These are phyloP conservation scores for Metschnikowia arizonensis DNA, from an alignment of 805 yeast genomes.

Conservation along the genomic window DNA sequence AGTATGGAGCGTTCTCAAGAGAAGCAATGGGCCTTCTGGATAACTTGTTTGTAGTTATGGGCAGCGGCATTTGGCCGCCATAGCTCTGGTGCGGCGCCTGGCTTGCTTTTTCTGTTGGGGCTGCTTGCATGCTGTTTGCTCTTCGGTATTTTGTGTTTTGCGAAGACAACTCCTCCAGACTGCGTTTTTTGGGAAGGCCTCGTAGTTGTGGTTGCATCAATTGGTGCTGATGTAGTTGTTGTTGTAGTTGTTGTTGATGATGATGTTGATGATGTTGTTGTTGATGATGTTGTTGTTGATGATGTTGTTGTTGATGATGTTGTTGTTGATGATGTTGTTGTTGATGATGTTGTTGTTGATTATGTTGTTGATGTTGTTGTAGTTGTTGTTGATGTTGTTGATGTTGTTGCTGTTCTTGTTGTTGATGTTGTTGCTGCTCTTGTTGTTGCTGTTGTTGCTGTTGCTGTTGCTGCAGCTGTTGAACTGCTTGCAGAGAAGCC, in stretches of 20 bases:
- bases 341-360: slow-evolving; percentile 5
- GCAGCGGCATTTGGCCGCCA: not conserved
- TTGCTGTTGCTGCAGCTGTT: slow-evolving; percentile 7
- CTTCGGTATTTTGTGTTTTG: not conserved
- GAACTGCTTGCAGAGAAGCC: slow-evolving; percentile 3
- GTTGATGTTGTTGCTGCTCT: slow-evolving; percentile 6
- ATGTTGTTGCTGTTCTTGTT: slow-evolving; percentile 7
- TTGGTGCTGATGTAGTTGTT: not conserved
- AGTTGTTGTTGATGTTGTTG: slow-evolving; percentile 5
- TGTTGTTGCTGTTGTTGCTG: slow-evolving; percentile 4
- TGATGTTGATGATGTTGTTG: slow-evolving; percentile 1
- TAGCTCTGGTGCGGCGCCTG: slow-evolving; percentile 9
- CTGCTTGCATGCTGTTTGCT: slow-evolving; percentile 2
- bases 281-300: slow-evolving; percentile 6
- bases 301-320: not conserved
- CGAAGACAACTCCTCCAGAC: not conserved
- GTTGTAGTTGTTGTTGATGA: not conserved
- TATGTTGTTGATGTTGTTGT: slow-evolving; percentile 2
- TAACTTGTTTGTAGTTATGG: not conserved
- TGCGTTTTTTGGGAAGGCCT: not conserved
- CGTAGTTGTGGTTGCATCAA: not conserved
- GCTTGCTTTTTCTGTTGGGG: not conserved
- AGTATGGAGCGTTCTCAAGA: slow-evolving; percentile 40
- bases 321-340: not conserved
- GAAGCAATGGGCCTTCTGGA: not conserved